phyloP scores from a whole-genome alignment of 1,284 basidiomycete species.

The Cutaneotrichosporon sp. region DNA sequence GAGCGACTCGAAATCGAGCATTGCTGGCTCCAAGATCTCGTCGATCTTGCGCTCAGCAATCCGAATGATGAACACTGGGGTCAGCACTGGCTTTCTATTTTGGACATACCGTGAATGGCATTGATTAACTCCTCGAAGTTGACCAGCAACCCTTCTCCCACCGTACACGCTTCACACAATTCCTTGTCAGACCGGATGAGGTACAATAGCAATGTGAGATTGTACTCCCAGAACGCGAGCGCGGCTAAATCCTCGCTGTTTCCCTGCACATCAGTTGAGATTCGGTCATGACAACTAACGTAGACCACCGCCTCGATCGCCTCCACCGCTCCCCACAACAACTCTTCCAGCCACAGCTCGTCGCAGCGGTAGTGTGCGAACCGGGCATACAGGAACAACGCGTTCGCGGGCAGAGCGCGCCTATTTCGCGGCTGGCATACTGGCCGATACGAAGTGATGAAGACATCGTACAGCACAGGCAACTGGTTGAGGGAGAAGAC shows the following conservation, averaged over 20 bases:
- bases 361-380: slow-evolving; percentile 82
- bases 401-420: slow-evolving; percentile 73
- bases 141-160: slow-evolving; percentile 63
- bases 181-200: slow-evolving; percentile 77
- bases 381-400: slow-evolving; percentile 73
- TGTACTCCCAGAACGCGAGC: slow-evolving; percentile 92
- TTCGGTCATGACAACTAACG: slow-evolving; percentile 54
- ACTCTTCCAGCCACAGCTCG: slow-evolving; percentile 82
- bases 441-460: slow-evolving; percentile 66
- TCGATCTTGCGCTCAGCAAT: slow-evolving; percentile 86
- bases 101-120: slow-evolving; percentile 73
- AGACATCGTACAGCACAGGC: slow-evolving; percentile 68
- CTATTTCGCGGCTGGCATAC: slow-evolving; percentile 52
- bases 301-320: slow-evolving; percentile 87
- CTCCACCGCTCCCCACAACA: slow-evolving; percentile 84
- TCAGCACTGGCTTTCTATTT: background rate
- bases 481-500: slow-evolving; percentile 78
- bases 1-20: slow-evolving; percentile 78
- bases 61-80: slow-evolving; percentile 85
- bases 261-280: slow-evolving; percentile 52
- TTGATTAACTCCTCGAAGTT: slow-evolving; percentile 71
- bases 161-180: slow-evolving; percentile 64
- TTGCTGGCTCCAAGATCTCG: slow-evolving; percentile 70
- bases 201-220: slow-evolving; percentile 82
- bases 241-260: slow-evolving; percentile 77